A percentile compares a stretch with the other conserved stretches of the same genome.
Evolutionary conservation across 257 asterid species (phyloP).

Genomic region (Jacaranda copaia): DNA sequence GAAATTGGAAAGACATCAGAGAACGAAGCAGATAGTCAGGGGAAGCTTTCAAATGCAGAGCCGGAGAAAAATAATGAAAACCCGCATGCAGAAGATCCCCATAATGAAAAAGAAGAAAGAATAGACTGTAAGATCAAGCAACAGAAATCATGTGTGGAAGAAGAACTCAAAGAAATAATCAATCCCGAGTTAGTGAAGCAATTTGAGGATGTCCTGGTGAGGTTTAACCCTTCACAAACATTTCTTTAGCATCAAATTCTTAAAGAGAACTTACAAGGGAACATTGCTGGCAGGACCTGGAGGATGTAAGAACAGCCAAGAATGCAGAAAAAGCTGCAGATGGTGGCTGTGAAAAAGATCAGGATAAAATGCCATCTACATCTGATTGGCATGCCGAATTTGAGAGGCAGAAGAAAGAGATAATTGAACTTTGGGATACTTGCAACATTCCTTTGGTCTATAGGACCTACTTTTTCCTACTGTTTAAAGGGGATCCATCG

Average conservation of each 20-base stretch:
- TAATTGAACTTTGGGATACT: constrained; percentile 61
- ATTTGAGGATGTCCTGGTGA: constrained; percentile 37
- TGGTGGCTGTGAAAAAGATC: constrained; percentile 31
- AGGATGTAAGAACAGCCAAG: constrained; percentile 4
- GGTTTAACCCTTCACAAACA: neutral
- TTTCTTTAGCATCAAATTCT: neutral
- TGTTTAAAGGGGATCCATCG: constrained; percentile 66
- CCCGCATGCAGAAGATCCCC: constrained; percentile 24
- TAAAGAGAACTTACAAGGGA: too few species aligned
- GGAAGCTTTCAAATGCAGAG: constrained; percentile 30
- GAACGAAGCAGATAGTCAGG: constrained; percentile 27
- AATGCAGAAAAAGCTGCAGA: constrained; percentile 27
- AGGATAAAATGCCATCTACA: constrained; percentile 36
- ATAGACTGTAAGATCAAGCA: constrained; percentile 18
- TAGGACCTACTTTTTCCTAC: constrained; percentile 67
- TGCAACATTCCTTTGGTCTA: constrained; percentile 60
- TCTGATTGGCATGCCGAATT: constrained; percentile 51
- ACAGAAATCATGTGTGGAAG: neutral
- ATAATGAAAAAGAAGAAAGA: constrained; percentile 19
- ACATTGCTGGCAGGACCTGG: constrained; percentile 10
- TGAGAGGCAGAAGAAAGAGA: constrained; percentile 59
- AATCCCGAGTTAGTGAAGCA: constrained; percentile 36
- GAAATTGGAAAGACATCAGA: constrained; percentile 27
- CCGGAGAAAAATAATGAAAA: constrained; percentile 21
- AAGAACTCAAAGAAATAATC: constrained; percentile 28